Percentiles rank a stretch among this genome's conserved stretches.
Evolutionary conservation across 768 basidiomycete species (phyloP).

Genomic region (Russula ochroleuca): DNA sequence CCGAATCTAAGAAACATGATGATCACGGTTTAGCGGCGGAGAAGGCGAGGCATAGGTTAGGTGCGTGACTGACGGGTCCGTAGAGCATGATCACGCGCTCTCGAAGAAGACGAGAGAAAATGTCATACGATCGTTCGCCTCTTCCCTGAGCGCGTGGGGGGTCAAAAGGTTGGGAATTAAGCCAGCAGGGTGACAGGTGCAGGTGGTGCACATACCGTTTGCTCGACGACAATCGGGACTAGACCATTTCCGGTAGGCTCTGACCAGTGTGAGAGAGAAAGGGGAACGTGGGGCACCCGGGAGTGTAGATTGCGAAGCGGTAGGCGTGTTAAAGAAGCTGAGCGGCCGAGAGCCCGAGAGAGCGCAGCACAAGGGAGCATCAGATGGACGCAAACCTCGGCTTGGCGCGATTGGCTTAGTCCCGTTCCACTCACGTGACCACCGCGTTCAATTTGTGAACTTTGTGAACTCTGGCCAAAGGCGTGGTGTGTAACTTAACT

Average conservation of each 20-base stretch:
- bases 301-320: background rate
- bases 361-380: slow-evolving; percentile 30
- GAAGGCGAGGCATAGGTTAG: background rate
- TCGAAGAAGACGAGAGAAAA: slow-evolving; percentile 87
- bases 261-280: slow-evolving; percentile 40
- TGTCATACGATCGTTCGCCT: slow-evolving; percentile 90
- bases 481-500: background rate
- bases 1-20: slow-evolving; percentile 54
- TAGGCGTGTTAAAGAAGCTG: background rate
- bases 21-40: background rate
- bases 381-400: too few relatives aligned
- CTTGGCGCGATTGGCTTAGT: background rate
- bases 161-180: slow-evolving; percentile 14
- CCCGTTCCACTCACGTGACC: slow-evolving; percentile 18
- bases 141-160: slow-evolving; percentile 49
- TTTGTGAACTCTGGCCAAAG: background rate
- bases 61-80: slow-evolving; percentile 63
- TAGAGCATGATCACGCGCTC: slow-evolving; percentile 96
- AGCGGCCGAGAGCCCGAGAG: slow-evolving; percentile 10
- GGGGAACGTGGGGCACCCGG: slow-evolving; percentile 40
- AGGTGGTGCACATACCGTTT: slow-evolving; percentile 54
- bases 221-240: slow-evolving; percentile 91
- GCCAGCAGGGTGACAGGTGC: slow-evolving; percentile 2
- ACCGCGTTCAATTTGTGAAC: slow-evolving; percentile 17
- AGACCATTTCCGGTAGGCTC: slow-evolving; percentile 51